These are phyloP conservation scores for Fraxinus nigra DNA, from an alignment of 305 asterid species.

Conservation along the genomic window DNA sequence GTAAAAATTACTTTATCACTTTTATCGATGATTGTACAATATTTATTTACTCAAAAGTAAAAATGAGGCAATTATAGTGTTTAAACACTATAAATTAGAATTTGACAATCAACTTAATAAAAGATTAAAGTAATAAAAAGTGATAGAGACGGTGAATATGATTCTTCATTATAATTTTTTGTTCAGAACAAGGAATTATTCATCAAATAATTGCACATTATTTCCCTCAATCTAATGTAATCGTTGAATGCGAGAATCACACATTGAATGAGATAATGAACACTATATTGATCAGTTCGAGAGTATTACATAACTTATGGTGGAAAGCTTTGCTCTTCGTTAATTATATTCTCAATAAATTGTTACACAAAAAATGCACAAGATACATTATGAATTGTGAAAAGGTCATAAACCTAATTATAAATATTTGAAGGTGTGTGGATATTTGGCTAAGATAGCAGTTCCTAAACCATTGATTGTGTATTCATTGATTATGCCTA, in stretches of 20 bases:
- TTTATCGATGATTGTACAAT: too few species aligned
- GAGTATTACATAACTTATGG: background rate
- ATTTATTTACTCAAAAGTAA: background rate
- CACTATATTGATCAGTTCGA: background rate
- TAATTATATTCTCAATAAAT: too few species aligned
- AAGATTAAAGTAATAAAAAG: background rate
- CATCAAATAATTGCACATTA: background rate
- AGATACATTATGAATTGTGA: background rate
- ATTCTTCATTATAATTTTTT: too few species aligned
- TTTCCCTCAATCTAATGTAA: background rate
- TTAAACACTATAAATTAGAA: background rate
- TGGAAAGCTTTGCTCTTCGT: background rate
- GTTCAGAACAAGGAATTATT: background rate
- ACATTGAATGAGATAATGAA: background rate
- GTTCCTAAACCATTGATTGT: background rate
- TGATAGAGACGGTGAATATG: too few species aligned
- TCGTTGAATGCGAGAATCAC: background rate
- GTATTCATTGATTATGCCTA: background rate
- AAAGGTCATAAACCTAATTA: background rate
- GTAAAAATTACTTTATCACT: too few species aligned
- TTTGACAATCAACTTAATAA: too few species aligned
- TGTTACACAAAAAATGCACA: too few species aligned
- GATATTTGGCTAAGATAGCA: background rate
- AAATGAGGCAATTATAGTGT: background rate
- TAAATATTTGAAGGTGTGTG: too few species aligned